Conservation (phyloP, 75 land plant genomes). For the Isoetes taiwanensis region DNA sequence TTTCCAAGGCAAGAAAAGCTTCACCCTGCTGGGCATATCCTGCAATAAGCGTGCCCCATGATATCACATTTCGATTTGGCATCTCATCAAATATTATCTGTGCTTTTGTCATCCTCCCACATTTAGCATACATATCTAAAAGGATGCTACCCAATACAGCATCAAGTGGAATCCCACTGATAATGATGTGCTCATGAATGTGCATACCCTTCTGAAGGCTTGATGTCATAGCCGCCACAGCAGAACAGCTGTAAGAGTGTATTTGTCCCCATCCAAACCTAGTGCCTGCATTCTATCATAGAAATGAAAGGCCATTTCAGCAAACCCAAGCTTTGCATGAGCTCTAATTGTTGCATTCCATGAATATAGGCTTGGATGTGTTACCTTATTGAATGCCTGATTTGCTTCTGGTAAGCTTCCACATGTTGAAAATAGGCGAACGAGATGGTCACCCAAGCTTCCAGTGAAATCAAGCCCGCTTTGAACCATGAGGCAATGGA, state of each 20-base stretch:
- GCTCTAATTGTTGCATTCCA: conserved; percentile 22
- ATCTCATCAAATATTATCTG: conserved; percentile 10
- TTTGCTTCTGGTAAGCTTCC: conserved; percentile 3
- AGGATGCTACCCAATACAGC: conserved; percentile 4
- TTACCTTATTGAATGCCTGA: conserved; percentile 13
- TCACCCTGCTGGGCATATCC: conserved; percentile 12
- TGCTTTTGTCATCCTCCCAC: conserved; percentile 14
- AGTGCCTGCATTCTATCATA: conserved; percentile 17
- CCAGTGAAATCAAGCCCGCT: background rate
- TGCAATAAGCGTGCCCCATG: conserved; percentile 15
- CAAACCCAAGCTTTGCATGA: conserved; percentile 1
- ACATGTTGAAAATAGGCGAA: conserved; percentile 4
- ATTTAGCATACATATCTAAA: conserved; percentile 22
- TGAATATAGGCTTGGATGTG: conserved; percentile 15
- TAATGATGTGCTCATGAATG: conserved; percentile 7
- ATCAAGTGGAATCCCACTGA: background rate
- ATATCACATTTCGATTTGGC: conserved; percentile 5
- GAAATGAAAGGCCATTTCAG: conserved; percentile 4
- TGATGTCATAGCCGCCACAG: no score
- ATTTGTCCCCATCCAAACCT: conserved; percentile 14
- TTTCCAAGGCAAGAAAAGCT: background rate
- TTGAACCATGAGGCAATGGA: background rate
- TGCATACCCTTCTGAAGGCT: background rate
- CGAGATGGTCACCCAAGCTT: background rate
- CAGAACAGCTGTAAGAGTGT: conserved; percentile 22